Percentiles rank a stretch among this genome's conserved stretches.
Conservation (phyloP, 2,329 filamentous ascomycete species). For the Sporothrix inflata region DNA sequence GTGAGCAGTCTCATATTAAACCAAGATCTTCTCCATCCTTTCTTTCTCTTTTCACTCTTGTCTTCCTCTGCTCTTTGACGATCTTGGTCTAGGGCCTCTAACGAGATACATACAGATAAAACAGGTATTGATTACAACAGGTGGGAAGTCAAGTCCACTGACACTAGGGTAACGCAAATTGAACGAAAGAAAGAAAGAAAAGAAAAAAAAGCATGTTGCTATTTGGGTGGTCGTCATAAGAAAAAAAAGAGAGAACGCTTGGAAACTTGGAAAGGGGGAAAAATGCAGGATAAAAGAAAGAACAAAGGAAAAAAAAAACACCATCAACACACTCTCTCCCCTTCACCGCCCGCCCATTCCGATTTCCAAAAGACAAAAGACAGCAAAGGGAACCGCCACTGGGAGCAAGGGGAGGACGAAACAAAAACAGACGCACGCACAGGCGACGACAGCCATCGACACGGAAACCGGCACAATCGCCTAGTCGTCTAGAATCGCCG, state of each 20-base stretch:
- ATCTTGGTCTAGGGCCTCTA: background rate
- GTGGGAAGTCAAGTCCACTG: background rate
- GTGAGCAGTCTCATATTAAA: background rate
- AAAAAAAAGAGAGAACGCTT: background rate
- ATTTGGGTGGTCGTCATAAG: background rate
- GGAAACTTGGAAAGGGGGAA: too few species aligned
- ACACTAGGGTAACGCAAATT: background rate
- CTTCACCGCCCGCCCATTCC: background rate
- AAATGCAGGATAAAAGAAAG: background rate
- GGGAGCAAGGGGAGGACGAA: background rate
- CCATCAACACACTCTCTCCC: background rate
- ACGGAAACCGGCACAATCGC: background rate
- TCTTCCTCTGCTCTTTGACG: background rate
- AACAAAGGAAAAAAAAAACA: background rate
- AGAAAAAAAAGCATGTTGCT: background rate
- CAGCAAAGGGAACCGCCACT: background rate
- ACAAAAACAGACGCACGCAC: background rate
- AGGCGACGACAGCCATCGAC: background rate
- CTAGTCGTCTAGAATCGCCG: constrained; percentile 23
- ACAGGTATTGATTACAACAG: background rate
- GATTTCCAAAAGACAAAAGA: constrained; percentile 4
- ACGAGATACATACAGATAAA: background rate
- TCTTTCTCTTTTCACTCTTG: background rate
- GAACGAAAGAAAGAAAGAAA: background rate
- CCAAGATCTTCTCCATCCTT: background rate